Evolutionary conservation across 1,139 yeast species (phyloP), one percentile per base, ranked within the genome.

Genomic region (Tardiomyces digboiensis): DNA sequence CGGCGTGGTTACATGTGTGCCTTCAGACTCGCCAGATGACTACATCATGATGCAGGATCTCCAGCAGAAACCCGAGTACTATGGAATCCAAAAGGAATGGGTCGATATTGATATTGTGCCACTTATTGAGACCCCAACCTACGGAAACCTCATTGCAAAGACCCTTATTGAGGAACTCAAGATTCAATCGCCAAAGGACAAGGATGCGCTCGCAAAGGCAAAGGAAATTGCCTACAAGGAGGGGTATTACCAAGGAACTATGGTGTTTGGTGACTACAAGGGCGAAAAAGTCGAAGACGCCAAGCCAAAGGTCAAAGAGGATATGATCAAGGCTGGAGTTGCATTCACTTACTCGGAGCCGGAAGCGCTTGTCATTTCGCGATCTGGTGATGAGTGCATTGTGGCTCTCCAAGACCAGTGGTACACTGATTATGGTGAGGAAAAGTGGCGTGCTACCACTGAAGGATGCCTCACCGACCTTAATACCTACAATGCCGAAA

Each of bases 371-470:
- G 96, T 91, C 43, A 75, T 87, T 44, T 89, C 97, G 19, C 82
- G 99, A 71, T 85, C 96, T 41, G 97, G 97, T 56, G 99, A 91
- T 63, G 91, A 82, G 48, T 91, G 98, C 75, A 80, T 91, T 58
- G 98, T 91, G 44, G 88, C 97, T 14, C 77, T 93, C 47, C 97
- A 93, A 70, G 98, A 93, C 68, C 99, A 93, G 73, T 93, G 98
- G 98, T 93, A 80, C 66, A 76, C 87, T 59, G 97, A 93, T 65
- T 93, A 93, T 61, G 98, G 98, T 75, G 99, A 93, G 76, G 88
- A 80, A 54, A 57, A 69, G 26, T 93, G 99, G 99, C 84, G 84
- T 62, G 66, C 72, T n/a, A 77, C 78, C 64, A 94, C 97, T 45
- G 72, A 82, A 52, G 93, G 84, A 56, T 84, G 95, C 64, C 75